These are phyloP conservation scores for Quillaja saponaria DNA, from an alignment of 306 rosid genomes.

Conservation along the genomic window DNA sequence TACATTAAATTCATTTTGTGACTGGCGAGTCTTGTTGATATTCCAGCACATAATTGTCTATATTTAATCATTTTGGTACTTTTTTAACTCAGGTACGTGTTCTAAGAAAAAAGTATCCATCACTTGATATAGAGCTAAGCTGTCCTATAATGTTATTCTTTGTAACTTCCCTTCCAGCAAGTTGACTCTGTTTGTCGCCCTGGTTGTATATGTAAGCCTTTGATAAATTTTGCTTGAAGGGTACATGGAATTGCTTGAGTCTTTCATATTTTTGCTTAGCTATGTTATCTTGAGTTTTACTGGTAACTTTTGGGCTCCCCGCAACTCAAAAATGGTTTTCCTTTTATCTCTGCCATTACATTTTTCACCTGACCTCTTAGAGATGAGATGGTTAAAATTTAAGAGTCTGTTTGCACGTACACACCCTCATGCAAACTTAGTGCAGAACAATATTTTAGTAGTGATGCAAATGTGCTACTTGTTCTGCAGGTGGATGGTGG, in stretches of 20 bases:
- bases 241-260: neutral
- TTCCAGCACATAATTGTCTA: constrained; percentile 6
- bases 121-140: constrained; percentile 85
- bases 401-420: constrained; percentile 6
- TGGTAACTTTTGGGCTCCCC: too few species aligned
- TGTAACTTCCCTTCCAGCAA: constrained; percentile 14
- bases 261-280: neutral
- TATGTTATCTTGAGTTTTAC: neutral
- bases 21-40: constrained; percentile 8
- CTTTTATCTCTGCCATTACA: too few species aligned
- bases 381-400: constrained; percentile 10
- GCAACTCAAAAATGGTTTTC: too few species aligned
- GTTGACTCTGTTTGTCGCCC: constrained; percentile 10
- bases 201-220: constrained; percentile 1
- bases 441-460: neutral
- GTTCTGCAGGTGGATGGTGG: constrained; percentile 91
- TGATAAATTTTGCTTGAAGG: neutral
- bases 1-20: constrained; percentile 12
- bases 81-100: constrained; percentile 60
- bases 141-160: constrained; percentile 18
- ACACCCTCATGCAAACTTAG: neutral
- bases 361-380: constrained; percentile 18
- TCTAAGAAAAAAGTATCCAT: constrained; percentile 86
- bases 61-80: constrained; percentile 7
- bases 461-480: constrained; percentile 19